Base-by-base conservation (phyloP, 1,284 basidiomycete genomes). In the Hemileia vastatrix region DNA sequence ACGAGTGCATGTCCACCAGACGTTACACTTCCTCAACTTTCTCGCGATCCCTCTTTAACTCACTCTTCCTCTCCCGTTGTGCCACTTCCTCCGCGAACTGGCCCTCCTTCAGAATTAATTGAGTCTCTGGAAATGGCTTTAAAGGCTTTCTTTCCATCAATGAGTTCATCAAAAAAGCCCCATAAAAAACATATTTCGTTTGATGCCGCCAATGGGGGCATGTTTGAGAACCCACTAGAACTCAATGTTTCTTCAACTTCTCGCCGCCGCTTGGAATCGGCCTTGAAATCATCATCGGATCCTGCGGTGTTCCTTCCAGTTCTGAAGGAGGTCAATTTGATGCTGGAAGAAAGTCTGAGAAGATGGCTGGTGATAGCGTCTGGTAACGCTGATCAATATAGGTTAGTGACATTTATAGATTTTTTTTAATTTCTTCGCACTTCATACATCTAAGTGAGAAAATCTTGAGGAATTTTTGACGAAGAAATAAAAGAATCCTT, bases 241-340 rank as follows among this genome's bases (percentile, higher is more conserved):
- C 21, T 61, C 4, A 61, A 61, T 19, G 44, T 61, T 47, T 45
- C n/a, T n/a, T n/a, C n/a, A n/a, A n/a, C n/a, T n/a, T n/a, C n/a
- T n/a, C n/a, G n/a, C n/a, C n/a, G n/a, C n/a, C n/a, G n/a, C n/a
- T n/a, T n/a, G n/a, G n/a, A n/a, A n/a, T n/a, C n/a, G n/a, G n/a
- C n/a, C n/a, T n/a, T 15, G 18, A 43, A n/a, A 31, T 21, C 13
- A 53, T 21, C 40, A 31, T 50, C 15, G 21, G n/a, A 54, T 18
- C 58, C 58, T 4, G 48, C 50, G 0, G 54, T 61, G 18, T 61
- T 61, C 36, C 18, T 19, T 13, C 27, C 51, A 15, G 45, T 47
- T 31, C 36, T 53, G 51, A 54, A 54, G 18, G 58, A 61, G 27
- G 58, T 61, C 19, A 53, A 21, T 19, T 47, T 9, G 15, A 61